Evolutionary conservation across 768 basidiomycete genomes (phyloP).

Genomic region (Pilatotrama ljubarskyi): DNA sequence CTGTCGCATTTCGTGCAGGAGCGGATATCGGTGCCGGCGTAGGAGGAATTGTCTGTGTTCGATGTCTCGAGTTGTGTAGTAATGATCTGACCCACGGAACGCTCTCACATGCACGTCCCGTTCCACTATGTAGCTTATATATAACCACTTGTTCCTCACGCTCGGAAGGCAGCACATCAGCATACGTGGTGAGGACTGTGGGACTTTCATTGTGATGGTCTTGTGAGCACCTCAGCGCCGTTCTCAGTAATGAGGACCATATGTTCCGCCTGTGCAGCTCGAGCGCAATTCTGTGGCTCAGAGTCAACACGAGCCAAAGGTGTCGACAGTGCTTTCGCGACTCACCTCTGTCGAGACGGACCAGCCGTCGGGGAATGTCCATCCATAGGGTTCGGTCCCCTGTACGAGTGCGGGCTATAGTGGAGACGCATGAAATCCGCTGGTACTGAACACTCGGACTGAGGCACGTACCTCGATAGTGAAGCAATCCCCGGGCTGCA

Average conservation of each 20-base stretch:
- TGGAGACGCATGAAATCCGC: not conserved
- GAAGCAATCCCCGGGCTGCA: constrained; percentile 87
- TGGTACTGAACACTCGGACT: not conserved
- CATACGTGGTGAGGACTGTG: not conserved
- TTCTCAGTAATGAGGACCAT: constrained; percentile 80
- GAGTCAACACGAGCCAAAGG: no score
- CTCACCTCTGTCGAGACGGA: constrained; percentile 84
- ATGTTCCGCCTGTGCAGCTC: constrained; percentile 86
- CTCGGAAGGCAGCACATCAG: not conserved
- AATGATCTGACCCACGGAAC: not conserved
- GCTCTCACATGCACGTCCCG: not conserved
- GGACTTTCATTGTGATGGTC: not conserved
- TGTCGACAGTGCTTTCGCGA: no score
- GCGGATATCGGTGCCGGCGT: constrained; percentile 39
- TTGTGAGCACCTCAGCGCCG: constrained; percentile 79
- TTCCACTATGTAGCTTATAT: constrained; percentile 9
- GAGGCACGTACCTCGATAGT: constrained; percentile 72
- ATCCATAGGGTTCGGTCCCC: constrained; percentile 63
- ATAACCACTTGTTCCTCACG: not conserved
- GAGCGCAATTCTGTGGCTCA: constrained; percentile 70
- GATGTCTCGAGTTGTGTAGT: not conserved
- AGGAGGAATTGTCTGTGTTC: not conserved
- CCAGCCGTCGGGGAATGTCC: constrained; percentile 92
- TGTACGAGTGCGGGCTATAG: constrained; percentile 76
- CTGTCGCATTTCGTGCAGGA: constrained; percentile 66